Evolutionary conservation across 2,329 filamentous ascomycete species (phyloP).

Genomic region (Dryadomyces quercus-mongolicae): DNA sequence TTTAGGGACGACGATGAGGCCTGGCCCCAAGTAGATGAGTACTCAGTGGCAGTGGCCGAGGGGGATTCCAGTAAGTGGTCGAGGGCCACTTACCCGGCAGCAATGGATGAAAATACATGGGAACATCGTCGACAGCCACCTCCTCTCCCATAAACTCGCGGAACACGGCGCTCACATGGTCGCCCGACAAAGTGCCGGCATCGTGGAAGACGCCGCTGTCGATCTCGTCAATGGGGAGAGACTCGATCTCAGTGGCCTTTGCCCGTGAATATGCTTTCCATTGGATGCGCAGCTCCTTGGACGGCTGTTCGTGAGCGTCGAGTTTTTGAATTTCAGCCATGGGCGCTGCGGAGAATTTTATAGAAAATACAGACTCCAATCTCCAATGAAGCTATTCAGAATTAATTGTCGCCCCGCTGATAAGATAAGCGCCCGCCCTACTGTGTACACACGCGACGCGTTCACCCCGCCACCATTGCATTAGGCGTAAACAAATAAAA

Average conservation of each 20-base stretch:
- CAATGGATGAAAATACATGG: constrained; percentile 51
- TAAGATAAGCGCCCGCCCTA: too few species aligned
- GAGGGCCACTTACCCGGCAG: constrained; percentile 62
- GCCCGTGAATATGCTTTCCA: constrained; percentile 67
- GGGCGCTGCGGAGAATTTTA: background rate
- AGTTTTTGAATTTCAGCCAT: constrained; percentile 39
- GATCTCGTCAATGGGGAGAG: constrained; percentile 38
- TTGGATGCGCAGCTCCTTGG: constrained; percentile 51
- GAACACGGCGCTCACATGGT: constrained; percentile 24
- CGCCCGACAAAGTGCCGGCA: constrained; percentile 22
- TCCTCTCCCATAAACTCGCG: constrained; percentile 18
- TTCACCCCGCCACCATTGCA: background rate
- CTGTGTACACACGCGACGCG: constrained; percentile 5
- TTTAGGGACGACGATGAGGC: constrained; percentile 65
- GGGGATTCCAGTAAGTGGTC: too few species aligned
- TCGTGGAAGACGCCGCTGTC: constrained; percentile 18
- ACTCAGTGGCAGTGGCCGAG: too few species aligned
- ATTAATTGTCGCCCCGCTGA: constrained; percentile 5
- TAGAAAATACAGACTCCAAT: too few species aligned
- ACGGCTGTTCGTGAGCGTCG: constrained; percentile 69
- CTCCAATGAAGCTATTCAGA: too few species aligned
- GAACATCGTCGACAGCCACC: constrained; percentile 15
- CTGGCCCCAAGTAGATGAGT: too few species aligned
- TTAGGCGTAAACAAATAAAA: background rate
- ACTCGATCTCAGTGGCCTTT: constrained; percentile 33